Percentiles rank a stretch among this genome's conserved stretches.
Evolutionary conservation across 257 asterid species (phyloP).

Genomic region (Anisodus tanguticus): DNA sequence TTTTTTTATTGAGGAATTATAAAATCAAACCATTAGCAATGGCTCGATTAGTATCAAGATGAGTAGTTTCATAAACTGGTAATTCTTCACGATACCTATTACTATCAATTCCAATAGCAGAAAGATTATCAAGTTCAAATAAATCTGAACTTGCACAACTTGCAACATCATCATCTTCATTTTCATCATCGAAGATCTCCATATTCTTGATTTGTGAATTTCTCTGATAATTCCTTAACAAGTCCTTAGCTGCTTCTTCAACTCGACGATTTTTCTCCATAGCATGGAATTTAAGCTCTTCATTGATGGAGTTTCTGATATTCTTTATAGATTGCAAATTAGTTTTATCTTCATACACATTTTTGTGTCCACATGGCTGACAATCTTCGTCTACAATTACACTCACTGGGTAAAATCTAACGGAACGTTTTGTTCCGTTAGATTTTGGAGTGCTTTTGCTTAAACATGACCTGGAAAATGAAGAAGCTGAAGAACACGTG

Average conservation of each 20-base stretch:
- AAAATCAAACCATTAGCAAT: constrained; percentile 59
- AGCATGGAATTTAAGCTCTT: constrained; percentile 58
- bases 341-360: constrained; percentile 37
- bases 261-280: constrained; percentile 68
- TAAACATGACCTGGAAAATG: constrained; percentile 84
- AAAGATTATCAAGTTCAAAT: constrained; percentile 80
- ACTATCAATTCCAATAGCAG: constrained; percentile 75
- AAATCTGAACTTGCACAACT: constrained; percentile 87
- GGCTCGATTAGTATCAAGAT: constrained; percentile 54
- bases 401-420: constrained; percentile 76
- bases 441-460: constrained; percentile 72
- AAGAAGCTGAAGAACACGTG: constrained; percentile 85
- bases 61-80: constrained; percentile 86
- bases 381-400: constrained; percentile 69
- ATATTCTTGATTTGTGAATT: constrained; percentile 27
- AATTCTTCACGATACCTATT: constrained; percentile 67
- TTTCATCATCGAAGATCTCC: constrained; percentile 39
- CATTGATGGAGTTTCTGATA: constrained; percentile 39
- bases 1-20: constrained; percentile 35
- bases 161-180: constrained; percentile 60
- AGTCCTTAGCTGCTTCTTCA: constrained; percentile 65
- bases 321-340: constrained; percentile 30
- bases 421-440: constrained; percentile 63
- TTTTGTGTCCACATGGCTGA: constrained; percentile 67
- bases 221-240: constrained; percentile 62